A percentile compares a stretch with the other conserved stretches of the same genome.
Evolutionary conservation across 2,329 filamentous ascomycete species (phyloP).

Genomic region (Cryphonectria japonica): DNA sequence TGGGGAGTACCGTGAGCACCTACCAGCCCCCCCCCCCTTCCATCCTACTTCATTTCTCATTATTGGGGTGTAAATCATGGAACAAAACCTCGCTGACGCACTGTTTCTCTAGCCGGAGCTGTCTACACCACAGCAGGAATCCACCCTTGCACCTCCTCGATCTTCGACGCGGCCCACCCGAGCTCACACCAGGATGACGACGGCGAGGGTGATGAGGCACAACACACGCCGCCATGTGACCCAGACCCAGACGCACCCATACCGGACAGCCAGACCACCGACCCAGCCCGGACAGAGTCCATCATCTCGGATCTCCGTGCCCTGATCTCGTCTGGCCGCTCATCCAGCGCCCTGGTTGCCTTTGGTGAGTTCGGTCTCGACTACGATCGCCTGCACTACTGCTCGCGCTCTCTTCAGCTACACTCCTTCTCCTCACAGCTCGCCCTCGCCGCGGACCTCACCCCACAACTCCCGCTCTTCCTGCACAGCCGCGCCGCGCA

Average conservation of each 20-base stretch:
- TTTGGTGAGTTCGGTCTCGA: conserved; percentile 97
- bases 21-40: not conserved
- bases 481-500: conserved; percentile 89
- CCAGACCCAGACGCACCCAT: conserved; percentile 52
- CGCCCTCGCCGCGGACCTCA: conserved; percentile 68
- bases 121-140: conserved; percentile 93
- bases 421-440: conserved; percentile 86
- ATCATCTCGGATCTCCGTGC: conserved; percentile 64
- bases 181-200: conserved; percentile 42
- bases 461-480: conserved; percentile 83
- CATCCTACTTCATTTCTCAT: conserved; percentile 9
- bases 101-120: conserved; percentile 61
- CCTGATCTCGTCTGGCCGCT: conserved; percentile 64
- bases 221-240: conserved; percentile 58
- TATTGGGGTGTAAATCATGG: not conserved
- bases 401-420: conserved; percentile 76
- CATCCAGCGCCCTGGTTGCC: conserved; percentile 64
- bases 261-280: conserved; percentile 50
- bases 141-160: conserved; percentile 84
- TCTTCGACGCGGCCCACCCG: conserved; percentile 65
- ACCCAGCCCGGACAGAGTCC: conserved; percentile 47
- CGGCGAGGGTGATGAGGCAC: conserved; percentile 45
- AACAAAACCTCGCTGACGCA: conserved; percentile 9
- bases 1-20: conserved; percentile 67
- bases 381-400: conserved; percentile 88